phyloP scores from a whole-genome alignment of 768 basidiomycete genomes.

The Tremella yokohamensis region DNA sequence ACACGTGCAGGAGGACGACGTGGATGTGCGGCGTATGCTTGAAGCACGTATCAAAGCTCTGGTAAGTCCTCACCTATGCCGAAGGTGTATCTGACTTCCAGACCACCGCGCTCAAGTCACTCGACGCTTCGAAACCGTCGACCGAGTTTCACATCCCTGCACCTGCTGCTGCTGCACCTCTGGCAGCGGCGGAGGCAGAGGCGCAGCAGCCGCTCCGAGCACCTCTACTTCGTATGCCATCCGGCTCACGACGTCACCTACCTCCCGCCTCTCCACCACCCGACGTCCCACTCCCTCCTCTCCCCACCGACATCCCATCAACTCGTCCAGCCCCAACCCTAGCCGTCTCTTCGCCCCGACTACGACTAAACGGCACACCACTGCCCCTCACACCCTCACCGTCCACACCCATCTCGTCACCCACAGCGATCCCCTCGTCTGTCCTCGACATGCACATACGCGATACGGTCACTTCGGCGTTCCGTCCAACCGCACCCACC shows the following conservation, averaged over 20 bases:
- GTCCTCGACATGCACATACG: background rate
- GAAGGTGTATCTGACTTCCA: background rate
- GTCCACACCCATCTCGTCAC: background rate
- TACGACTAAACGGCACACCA: background rate
- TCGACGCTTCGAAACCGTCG: background rate
- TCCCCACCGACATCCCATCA: background rate
- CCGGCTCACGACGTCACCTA: background rate
- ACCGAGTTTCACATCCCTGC: background rate
- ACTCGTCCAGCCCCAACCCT: background rate
- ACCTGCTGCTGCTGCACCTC: background rate
- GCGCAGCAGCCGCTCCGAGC: background rate
- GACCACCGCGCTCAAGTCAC: background rate
- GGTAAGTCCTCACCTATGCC: background rate
- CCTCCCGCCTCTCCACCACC: background rate
- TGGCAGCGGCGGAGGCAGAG: background rate
- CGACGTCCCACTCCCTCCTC: constrained; percentile 5
- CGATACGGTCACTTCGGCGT: background rate
- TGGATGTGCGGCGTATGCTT: background rate
- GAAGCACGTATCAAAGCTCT: background rate
- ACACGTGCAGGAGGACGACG: background rate
- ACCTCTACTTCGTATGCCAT: background rate
- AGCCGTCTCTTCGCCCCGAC: background rate
- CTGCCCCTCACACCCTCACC: background rate
- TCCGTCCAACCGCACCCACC: background rate
- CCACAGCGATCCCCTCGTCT: background rate